phyloP scores from a whole-genome alignment of 352 stramenopile genomes.

The Pythium dissotocum region DNA sequence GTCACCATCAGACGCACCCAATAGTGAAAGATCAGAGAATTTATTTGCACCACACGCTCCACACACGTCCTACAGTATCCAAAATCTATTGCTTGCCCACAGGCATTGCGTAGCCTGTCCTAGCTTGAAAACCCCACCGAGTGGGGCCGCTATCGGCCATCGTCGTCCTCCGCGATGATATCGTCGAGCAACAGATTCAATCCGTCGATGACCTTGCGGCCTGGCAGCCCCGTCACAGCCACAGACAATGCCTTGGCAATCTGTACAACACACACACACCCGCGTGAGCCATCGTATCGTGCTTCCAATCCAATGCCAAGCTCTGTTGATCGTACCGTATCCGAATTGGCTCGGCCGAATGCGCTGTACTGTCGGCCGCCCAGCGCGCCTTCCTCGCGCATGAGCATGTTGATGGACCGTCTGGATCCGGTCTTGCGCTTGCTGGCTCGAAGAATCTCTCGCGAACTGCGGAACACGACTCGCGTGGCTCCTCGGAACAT shows the following conservation, averaged over 20 bases:
- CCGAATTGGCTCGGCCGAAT: conserved; percentile 48
- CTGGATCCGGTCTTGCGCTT: conserved; percentile 32
- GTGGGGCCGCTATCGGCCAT: conserved; percentile 62
- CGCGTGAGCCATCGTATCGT: background rate
- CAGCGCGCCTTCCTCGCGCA: conserved; percentile 48
- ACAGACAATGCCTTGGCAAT: conserved; percentile 45
- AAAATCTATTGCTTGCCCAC: background rate
- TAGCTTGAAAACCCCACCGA: background rate
- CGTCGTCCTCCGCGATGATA: conserved; percentile 59
- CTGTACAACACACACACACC: conserved; percentile 23
- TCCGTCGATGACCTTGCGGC: conserved; percentile 46
- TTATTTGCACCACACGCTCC: background rate
- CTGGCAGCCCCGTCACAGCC: conserved; percentile 32
- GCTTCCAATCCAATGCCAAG: background rate
- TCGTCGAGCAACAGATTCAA: conserved; percentile 39
- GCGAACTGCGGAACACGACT: conserved; percentile 51
- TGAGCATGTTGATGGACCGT: conserved; percentile 21
- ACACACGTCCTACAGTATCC: background rate
- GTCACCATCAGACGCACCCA: too few species aligned
- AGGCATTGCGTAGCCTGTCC: background rate
- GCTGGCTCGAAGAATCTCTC: conserved; percentile 49
- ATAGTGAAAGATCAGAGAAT: background rate
- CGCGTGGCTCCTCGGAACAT: conserved; percentile 59
- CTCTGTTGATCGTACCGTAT: conserved; percentile 33
- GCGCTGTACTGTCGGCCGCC: conserved; percentile 44